phyloP scores from a whole-genome alignment of 2,329 filamentous ascomycete species.

The Ambrosiella beaveri region DNA sequence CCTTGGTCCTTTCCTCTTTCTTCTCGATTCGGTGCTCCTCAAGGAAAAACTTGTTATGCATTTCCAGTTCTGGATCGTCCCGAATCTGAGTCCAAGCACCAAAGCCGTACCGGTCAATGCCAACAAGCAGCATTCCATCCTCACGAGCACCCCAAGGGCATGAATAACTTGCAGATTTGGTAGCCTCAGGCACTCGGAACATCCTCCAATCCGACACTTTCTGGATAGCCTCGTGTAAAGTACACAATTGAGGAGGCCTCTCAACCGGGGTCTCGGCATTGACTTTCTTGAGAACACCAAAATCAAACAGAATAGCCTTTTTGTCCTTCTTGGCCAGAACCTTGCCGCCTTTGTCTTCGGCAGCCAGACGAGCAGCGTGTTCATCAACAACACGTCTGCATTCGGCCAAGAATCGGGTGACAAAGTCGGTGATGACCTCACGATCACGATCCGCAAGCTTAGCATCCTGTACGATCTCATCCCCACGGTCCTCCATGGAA shows the following conservation, averaged over 20 bases:
- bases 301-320: slow-evolving; percentile 92
- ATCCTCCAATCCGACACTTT: slow-evolving; percentile 51
- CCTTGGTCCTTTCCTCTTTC: slow-evolving; percentile 77
- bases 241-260: slow-evolving; percentile 71
- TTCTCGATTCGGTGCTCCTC: slow-evolving; percentile 98
- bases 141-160: slow-evolving; percentile 86
- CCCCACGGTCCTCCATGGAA: slow-evolving; percentile 69
- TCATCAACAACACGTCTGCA: slow-evolving; percentile 43
- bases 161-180: slow-evolving; percentile 78
- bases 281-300: slow-evolving; percentile 78
- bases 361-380: slow-evolving; percentile 55
- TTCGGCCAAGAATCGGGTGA: slow-evolving; percentile 53
- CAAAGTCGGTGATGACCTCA: slow-evolving; percentile 57
- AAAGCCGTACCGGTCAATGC: slow-evolving; percentile 84
- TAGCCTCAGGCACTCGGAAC: slow-evolving; percentile 80
- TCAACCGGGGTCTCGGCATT: slow-evolving; percentile 94
- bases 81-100: slow-evolving; percentile 91
- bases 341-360: slow-evolving; percentile 64
- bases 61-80: slow-evolving; percentile 71
- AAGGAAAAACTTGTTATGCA: slow-evolving; percentile 83
- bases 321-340: slow-evolving; percentile 88
- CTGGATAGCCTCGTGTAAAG: slow-evolving; percentile 59
- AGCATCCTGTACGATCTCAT: slow-evolving; percentile 77
- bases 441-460: slow-evolving; percentile 68
- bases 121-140: slow-evolving; percentile 91